Evolutionary conservation across 345 rosid species (phyloP), one percentile per base, ranked within the genome.

Genomic region (Acer yangbiense): DNA sequence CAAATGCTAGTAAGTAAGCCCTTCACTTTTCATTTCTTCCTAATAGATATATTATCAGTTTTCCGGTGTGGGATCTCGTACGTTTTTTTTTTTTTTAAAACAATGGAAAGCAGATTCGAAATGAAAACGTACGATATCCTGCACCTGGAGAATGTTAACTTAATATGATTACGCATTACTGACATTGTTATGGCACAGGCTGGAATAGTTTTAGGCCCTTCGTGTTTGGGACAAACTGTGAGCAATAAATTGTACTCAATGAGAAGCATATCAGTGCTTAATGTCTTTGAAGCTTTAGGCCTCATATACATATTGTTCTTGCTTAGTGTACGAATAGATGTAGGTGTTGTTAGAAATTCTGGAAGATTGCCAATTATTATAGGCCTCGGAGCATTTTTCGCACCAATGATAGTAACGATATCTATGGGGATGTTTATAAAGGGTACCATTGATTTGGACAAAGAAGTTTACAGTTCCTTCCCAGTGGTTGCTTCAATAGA

Each of bases 171-270:
- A 35, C 39, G 3, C 39, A 35, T 35, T 35, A 35, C 39, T 35
- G 39, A 35, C 39, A 35, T 35, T 4, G 39, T 35, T 35, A 35
- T 55, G n/a, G 3, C 18, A 57, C 70, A 86, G 89, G 87, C 85
- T 71, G 87, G 85, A 25, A 82, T 87, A 25, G 75, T 66, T 63
- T 17, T 87, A 77, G 85, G 89, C 48, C 85, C 87, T 11, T 79
- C 87, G 7, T 66, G 81, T 18, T 72, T 87, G 17, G 87, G 85
- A 57, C 77, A 74, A 27, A 7, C 17, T 13, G 78, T 80, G 74
- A 57, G 48, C 71, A 6, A 71, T 3, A 69, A 79, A 41, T 50
- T 80, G 39, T 81, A 74, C 74, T 67, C 81, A 66, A 20, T 67
- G 17, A 80, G 77, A 43, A 77, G 85, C 64, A 4, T 84, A 14